Base-by-base conservation (phyloP, 768 basidiomycete genomes). In the Tylopilus rubrobrunneus region DNA sequence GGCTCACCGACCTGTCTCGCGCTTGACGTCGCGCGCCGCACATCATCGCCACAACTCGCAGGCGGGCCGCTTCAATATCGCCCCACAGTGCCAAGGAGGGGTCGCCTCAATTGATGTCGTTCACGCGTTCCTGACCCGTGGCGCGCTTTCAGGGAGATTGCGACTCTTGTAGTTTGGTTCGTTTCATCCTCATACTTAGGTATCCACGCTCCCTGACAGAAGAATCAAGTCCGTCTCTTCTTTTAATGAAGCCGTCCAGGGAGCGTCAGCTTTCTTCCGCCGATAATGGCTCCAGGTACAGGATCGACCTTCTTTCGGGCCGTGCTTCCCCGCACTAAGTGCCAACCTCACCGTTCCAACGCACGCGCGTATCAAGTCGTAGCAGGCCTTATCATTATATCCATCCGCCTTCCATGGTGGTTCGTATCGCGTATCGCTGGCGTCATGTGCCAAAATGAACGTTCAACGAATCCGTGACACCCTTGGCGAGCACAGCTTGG, bases 401-500 rank as follows among this genome's bases (percentile, higher is more conserved):
- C 17, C 10, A 12, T 34, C 14, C 37, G 17, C 31, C 29, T 48
- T 58, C 41, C 6, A 39, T 33, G 17, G 51, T 19, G 36, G 58
- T 52, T 34, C 27, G 21, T 44, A 47, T 37, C 39, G 23, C 8
- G 0, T 50, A 25, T 17, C 28, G 42, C 14, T 17, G 11, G 10
- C 45, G 31, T 51, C 49, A 49, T 49, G 40, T 23, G 39, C 15
- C 31, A 8, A 31, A 7, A 46, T 25, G 27, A 8, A 25, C 7
- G 4, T 7, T 11, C 31, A 31, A 8, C 11, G 19, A 34, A 9
- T 29, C 33, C 33, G 33, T 34, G 33, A 37, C 34, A 37, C 45
- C 14, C 9, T 34, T 45, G 40, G 45, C 40, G 23, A 2, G 25
- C 43, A 63, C 61, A 61, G 60, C 61, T 52, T 52, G 62, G 50